Evolutionary conservation across 2,329 filamentous ascomycete genomes (phyloP).

Genomic region (Mariannaea elegans): DNA sequence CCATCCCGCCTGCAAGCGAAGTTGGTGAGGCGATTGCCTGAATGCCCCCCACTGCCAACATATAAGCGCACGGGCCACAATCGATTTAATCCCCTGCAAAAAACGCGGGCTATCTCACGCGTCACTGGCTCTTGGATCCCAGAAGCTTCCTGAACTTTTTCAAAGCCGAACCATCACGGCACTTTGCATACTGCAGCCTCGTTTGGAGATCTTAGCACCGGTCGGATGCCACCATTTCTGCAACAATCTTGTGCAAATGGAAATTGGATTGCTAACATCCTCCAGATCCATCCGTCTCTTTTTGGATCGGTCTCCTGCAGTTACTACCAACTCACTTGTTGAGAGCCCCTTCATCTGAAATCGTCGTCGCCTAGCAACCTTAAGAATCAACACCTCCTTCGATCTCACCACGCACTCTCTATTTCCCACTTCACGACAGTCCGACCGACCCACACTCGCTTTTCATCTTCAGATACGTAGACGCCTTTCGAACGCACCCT

Average conservation of each 20-base stretch:
- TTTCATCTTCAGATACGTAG: not conserved
- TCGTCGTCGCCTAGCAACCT: not conserved
- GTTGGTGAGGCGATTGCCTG: not conserved
- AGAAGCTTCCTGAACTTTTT: not conserved
- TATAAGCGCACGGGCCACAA: conserved; percentile 25
- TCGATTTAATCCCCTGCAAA: conserved; percentile 40
- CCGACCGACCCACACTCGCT: not conserved
- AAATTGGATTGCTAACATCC: not conserved
- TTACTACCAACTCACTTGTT: not conserved
- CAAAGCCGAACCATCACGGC: conserved; percentile 10
- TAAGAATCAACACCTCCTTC: not conserved
- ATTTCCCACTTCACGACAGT: not conserved
- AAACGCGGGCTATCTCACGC: conserved; percentile 32
- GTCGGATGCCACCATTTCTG: not conserved
- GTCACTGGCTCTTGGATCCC: conserved; percentile 17
- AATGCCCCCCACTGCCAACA: conserved; percentile 17
- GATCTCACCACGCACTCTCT: not conserved
- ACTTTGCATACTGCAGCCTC: conserved; percentile 28
- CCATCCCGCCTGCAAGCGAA: too few species aligned
- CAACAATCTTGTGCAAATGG: not conserved
- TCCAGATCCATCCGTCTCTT: not conserved
- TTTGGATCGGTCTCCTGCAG: not conserved
- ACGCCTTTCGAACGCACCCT: not conserved
- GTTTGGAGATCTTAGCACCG: conserved; percentile 10
- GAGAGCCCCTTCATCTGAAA: not conserved